Percentiles rank a stretch among this genome's conserved stretches.
phyloP scores from a whole-genome alignment of 169 alveolate species.

The Plasmodium berghei region DNA sequence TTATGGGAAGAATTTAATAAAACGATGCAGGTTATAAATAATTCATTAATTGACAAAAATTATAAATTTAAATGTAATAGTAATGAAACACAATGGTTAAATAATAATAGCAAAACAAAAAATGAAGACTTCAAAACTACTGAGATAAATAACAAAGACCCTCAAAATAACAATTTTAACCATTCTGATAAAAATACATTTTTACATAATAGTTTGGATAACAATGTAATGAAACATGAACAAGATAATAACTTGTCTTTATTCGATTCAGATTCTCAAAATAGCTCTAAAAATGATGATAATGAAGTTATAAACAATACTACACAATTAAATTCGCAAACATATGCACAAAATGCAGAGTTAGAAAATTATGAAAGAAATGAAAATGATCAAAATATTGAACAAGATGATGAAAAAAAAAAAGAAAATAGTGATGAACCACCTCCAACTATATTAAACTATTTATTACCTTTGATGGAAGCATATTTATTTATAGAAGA shows the following conservation, averaged over 20 bases:
- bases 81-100: neutral
- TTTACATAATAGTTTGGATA: no score
- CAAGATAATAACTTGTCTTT: neutral
- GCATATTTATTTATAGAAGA: conserved; percentile 74
- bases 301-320: neutral
- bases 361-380: neutral
- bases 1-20: conserved; percentile 75
- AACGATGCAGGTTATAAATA: conserved; percentile 73
- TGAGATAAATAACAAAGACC: neutral
- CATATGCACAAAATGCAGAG: neutral
- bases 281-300: neutral
- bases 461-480: conserved; percentile 67
- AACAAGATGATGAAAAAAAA: conserved; percentile 36
- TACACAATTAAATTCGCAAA: neutral
- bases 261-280: neutral
- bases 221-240: no score
- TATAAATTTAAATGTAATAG: conserved; percentile 39
- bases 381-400: neutral
- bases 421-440: conserved; percentile 71
- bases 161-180: no score
- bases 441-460: conserved; percentile 69
- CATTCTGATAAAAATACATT: no score
- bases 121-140: neutral
- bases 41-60: conserved; percentile 52
- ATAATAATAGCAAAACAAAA: neutral